Percentiles rank a stretch among this genome's conserved stretches.
Evolutionary conservation across 306 rosid species (phyloP).

Genomic region (Elaeagnus macrophylla): DNA sequence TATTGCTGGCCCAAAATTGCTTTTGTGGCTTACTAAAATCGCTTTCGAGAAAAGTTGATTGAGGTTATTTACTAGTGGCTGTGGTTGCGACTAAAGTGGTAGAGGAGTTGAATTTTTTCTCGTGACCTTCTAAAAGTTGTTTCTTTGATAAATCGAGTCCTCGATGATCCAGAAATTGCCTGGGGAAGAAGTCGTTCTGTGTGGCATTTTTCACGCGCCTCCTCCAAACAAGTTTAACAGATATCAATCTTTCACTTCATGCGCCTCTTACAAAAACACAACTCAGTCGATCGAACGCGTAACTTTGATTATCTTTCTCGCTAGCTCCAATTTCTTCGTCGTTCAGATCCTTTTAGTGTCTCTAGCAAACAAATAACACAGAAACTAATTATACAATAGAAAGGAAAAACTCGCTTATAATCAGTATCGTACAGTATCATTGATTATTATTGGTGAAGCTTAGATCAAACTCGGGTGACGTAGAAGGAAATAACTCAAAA

Average conservation of each 20-base stretch:
- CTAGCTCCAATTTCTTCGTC: no score
- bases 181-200: conserved; percentile 86
- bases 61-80: background rate
- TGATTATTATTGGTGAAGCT: no score
- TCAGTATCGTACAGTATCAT: no score
- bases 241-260: conserved; percentile 4
- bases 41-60: conserved; percentile 30
- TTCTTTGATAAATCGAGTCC: conserved; percentile 46
- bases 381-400: no score
- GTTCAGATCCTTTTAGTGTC: no score
- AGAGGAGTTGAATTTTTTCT: conserved; percentile 19
- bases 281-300: no score
- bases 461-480: no score
- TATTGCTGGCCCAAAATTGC: conserved; percentile 16
- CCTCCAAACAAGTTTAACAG: conserved; percentile 12
- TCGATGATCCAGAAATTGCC: conserved; percentile 65
- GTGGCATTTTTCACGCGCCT: conserved; percentile 76
- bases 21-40: conserved; percentile 11
- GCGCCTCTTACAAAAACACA: conserved; percentile 9
- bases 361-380: no score
- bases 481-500: no score
- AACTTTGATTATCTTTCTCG: no score
- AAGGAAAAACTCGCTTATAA: no score
- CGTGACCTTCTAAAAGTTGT: conserved; percentile 41
- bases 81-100: background rate